Evolutionary conservation across 768 basidiomycete species (phyloP).

Genomic region (Suillus subluteus): DNA sequence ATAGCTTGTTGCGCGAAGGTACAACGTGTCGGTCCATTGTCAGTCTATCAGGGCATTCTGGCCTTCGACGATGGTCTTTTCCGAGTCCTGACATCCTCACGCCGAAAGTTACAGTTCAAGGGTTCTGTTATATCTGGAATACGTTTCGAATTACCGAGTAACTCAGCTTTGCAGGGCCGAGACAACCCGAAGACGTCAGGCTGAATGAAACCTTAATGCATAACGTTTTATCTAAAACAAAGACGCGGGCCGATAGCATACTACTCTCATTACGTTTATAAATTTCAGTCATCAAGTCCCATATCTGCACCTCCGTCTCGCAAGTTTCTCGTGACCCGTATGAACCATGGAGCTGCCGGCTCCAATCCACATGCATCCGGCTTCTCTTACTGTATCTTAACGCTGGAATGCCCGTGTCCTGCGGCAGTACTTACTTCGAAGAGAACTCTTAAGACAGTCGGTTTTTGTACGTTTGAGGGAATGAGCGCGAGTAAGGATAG

Average conservation of each 20-base stretch:
- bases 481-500: constrained; percentile 7
- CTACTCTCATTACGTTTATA: background rate
- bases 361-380: constrained; percentile 37
- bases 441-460: constrained; percentile 22
- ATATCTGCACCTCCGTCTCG: constrained; percentile 30
- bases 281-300: constrained; percentile 14
- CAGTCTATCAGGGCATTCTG: background rate
- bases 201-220: background rate
- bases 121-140: background rate
- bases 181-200: background rate
- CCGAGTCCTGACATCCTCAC: background rate
- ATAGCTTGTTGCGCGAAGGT: background rate
- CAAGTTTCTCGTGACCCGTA: constrained; percentile 24
- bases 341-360: constrained; percentile 35
- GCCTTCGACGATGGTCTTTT: background rate
- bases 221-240: background rate
- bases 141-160: background rate
- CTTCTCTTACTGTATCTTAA: constrained; percentile 28
- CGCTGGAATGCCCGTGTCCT: constrained; percentile 38
- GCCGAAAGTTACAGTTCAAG: background rate
- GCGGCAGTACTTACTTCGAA: constrained; percentile 23
- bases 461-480: constrained; percentile 36
- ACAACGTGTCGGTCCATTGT: background rate
- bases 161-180: background rate
- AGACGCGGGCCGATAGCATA: background rate